Percentiles rank a stretch among this genome's conserved stretches.
phyloP scores from a whole-genome alignment of 1,284 basidiomycete species.

The Macrocystidia cucumis region DNA sequence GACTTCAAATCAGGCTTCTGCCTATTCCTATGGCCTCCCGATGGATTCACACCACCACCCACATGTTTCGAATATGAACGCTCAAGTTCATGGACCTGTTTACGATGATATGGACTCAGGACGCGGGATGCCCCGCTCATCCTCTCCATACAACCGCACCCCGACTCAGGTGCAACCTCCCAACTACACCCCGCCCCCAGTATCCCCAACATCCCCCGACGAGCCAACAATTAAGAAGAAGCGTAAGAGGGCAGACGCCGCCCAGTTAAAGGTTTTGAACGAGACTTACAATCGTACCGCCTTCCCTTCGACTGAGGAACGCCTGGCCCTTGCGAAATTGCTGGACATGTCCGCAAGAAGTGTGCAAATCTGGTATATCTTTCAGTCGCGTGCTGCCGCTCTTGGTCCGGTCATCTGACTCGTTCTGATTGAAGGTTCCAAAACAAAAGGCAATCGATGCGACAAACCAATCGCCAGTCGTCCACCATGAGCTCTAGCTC shows the following conservation, averaged over 20 bases:
- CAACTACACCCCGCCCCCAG: slow-evolving; percentile 18
- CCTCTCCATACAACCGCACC: slow-evolving; percentile 31
- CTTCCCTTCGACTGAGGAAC: slow-evolving; percentile 79
- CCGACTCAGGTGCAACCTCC: slow-evolving; percentile 23
- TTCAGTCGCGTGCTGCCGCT: no score
- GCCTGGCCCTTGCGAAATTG: slow-evolving; percentile 64
- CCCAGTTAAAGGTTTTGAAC: slow-evolving; percentile 71
- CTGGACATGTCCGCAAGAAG: slow-evolving; percentile 78
- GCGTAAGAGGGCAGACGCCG: slow-evolving; percentile 74
- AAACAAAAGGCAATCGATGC: slow-evolving; percentile 76
- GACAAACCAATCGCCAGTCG: slow-evolving; percentile 63
- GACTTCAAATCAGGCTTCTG: slow-evolving; percentile 19
- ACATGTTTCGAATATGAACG: slow-evolving; percentile 21
- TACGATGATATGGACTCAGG: slow-evolving; percentile 21
- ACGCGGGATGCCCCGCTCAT: slow-evolving; percentile 26
- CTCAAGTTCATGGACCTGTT: slow-evolving; percentile 17
- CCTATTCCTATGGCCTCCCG: slow-evolving; percentile 31
- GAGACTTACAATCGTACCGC: slow-evolving; percentile 73
- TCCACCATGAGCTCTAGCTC: slow-evolving; percentile 33
- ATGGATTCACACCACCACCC: slow-evolving; percentile 16
- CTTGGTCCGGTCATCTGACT: slow-evolving; percentile 13
- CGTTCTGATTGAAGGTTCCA: slow-evolving; percentile 55
- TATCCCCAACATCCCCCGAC: slow-evolving; percentile 30
- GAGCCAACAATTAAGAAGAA: slow-evolving; percentile 78
- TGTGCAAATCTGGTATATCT: slow-evolving; percentile 74